phyloP scores from a whole-genome alignment of 2,329 filamentous ascomycete genomes.

The Westerdykella sp. region DNA sequence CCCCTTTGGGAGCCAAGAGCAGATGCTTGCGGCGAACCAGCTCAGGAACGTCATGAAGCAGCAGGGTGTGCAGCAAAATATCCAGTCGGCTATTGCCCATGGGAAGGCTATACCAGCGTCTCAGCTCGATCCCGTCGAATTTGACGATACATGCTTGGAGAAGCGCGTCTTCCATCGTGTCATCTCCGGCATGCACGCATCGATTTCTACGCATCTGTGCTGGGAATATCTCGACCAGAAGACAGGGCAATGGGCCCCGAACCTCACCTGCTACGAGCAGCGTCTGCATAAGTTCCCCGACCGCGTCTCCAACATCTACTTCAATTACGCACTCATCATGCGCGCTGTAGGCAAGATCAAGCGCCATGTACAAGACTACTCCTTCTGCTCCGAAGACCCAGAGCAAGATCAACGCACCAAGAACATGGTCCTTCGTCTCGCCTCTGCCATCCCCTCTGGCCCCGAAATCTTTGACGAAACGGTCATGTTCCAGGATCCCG shows the following conservation, averaged over 20 bases:
- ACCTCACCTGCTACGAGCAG: slow-evolving; percentile 78
- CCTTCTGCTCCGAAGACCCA: slow-evolving; percentile 83
- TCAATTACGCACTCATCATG: slow-evolving; percentile 95
- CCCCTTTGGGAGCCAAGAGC: slow-evolving; percentile 37
- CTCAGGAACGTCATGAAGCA: slow-evolving; percentile 55
- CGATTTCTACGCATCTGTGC: slow-evolving; percentile 93
- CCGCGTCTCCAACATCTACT: slow-evolving; percentile 94
- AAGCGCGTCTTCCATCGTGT: slow-evolving; percentile 98
- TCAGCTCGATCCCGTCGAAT: slow-evolving; percentile 61
- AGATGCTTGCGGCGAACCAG: slow-evolving; percentile 53
- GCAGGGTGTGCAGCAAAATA: slow-evolving; percentile 56
- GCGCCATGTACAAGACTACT: slow-evolving; percentile 74
- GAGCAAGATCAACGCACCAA: slow-evolving; percentile 74
- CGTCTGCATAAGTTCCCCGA: slow-evolving; percentile 83
- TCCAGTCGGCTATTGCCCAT: slow-evolving; percentile 50
- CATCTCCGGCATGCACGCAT: slow-evolving; percentile 95
- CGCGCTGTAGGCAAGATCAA: slow-evolving; percentile 87
- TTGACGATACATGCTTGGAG: slow-evolving; percentile 89
- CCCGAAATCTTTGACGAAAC: slow-evolving; percentile 87
- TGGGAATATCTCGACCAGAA: slow-evolving; percentile 95
- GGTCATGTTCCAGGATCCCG: slow-evolving; percentile 77
- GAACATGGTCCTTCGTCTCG: slow-evolving; percentile 71
- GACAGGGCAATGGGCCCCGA: slow-evolving; percentile 87
- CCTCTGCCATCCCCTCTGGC: slow-evolving; percentile 59
- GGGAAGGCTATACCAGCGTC: slow-evolving; percentile 46